Evolutionary conservation across 2,329 filamentous ascomycete species (phyloP).

Genomic region (Sporothrix globosa): DNA sequence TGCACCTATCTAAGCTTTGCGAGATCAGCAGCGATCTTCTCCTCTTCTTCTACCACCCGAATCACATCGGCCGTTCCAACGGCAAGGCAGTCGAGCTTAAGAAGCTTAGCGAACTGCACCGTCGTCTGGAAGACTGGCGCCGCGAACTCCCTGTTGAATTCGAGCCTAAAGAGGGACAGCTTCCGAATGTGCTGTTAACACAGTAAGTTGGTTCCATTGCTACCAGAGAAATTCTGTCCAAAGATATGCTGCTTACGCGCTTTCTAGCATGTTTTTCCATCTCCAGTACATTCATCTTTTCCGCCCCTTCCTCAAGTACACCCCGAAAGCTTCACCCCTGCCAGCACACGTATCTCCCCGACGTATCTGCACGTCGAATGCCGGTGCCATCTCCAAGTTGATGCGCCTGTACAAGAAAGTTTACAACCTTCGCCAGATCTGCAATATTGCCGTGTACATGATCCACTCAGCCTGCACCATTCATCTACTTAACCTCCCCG

Average conservation of each 20-base stretch:
- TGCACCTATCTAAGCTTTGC: conserved; percentile 81
- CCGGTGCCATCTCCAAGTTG: conserved; percentile 87
- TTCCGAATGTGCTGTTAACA: conserved; percentile 77
- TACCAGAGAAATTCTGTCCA: background rate
- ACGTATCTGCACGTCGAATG: conserved; percentile 87
- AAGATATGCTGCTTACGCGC: background rate
- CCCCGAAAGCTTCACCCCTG: conserved; percentile 76
- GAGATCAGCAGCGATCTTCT: conserved; percentile 94
- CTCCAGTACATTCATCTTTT: conserved; percentile 48
- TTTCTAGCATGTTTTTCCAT: conserved; percentile 89
- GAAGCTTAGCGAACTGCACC: conserved; percentile 88
- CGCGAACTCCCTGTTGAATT: conserved; percentile 81
- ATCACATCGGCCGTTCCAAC: conserved; percentile 62
- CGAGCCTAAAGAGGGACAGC: conserved; percentile 83
- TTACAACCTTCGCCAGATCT: conserved; percentile 89
- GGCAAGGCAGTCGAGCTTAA: conserved; percentile 86
- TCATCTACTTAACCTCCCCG: conserved; percentile 87
- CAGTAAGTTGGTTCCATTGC: conserved; percentile 66
- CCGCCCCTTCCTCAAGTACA: conserved; percentile 64
- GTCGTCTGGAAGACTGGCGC: conserved; percentile 86
- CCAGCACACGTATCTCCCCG: conserved; percentile 87
- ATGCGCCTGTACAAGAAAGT: conserved; percentile 91
- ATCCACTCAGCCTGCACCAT: conserved; percentile 92
- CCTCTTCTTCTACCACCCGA: conserved; percentile 87
- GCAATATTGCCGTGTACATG: conserved; percentile 96